Evolutionary conservation across 192 early-diverging fungal species (phyloP).

Genomic region (Coemansia sp.): DNA sequence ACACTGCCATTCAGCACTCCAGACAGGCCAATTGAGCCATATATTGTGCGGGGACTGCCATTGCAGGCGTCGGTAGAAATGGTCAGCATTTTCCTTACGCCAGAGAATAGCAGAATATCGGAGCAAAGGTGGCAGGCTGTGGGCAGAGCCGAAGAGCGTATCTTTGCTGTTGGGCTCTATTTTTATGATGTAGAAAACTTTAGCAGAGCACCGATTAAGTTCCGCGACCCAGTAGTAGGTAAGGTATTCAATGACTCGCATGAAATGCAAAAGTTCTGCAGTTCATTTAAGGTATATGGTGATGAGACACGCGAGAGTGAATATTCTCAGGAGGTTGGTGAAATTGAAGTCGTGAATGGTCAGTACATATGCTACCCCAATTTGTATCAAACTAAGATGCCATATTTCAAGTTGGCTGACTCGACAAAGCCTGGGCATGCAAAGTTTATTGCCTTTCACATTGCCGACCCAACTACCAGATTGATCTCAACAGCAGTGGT

Average conservation of each 20-base stretch:
- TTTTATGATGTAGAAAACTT: conserved; percentile 74
- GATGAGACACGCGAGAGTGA: not conserved
- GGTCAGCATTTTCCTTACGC: conserved; percentile 65
- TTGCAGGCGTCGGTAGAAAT: conserved; percentile 73
- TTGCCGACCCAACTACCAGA: not conserved
- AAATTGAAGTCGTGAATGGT: not conserved
- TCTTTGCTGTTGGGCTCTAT: conserved; percentile 71
- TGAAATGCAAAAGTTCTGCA: not conserved
- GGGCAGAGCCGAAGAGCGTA: conserved; percentile 66
- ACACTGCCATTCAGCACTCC: conserved; percentile 23
- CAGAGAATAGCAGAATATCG: conserved; percentile 58
- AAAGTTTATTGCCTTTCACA: conserved; percentile 1
- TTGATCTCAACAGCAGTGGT: not conserved
- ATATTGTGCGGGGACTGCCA: conserved; percentile 32
- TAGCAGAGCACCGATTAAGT: not conserved
- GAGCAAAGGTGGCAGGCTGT: conserved; percentile 69
- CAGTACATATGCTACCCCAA: not conserved
- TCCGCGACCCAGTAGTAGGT: not conserved
- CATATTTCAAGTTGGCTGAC: not conserved
- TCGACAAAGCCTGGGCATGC: not conserved
- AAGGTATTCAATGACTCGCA: not conserved
- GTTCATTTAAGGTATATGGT: not conserved
- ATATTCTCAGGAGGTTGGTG: not conserved
- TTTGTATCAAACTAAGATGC: not conserved
- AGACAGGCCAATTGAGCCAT: conserved; percentile 18